Conservation (phyloP, 1,284 basidiomycete species). For the Ustilago shanxiensis region DNA sequence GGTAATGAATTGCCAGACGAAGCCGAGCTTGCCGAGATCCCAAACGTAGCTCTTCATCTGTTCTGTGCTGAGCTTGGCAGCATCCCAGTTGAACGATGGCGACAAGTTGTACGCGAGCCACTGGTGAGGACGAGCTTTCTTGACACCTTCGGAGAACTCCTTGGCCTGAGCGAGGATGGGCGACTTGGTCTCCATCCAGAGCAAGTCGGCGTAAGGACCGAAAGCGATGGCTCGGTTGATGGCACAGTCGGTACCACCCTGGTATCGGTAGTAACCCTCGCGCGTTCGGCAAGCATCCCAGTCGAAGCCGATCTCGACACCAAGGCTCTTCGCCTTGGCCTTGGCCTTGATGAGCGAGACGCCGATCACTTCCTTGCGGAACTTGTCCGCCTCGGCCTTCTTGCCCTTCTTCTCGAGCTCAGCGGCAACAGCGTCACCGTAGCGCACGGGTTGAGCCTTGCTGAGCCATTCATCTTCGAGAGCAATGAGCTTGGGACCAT, state of each 20-base stretch:
- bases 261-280: slow-evolving; percentile 96
- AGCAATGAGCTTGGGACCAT: slow-evolving; percentile 83
- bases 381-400: slow-evolving; percentile 72
- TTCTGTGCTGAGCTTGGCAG: slow-evolving; percentile 78
- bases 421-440: slow-evolving; percentile 80
- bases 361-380: slow-evolving; percentile 77
- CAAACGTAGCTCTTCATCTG: slow-evolving; percentile 94
- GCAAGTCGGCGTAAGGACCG: slow-evolving; percentile 89
- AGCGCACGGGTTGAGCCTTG: slow-evolving; percentile 83
- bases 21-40: slow-evolving; percentile 92
- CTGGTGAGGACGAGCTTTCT: slow-evolving; percentile 62
- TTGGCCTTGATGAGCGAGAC: slow-evolving; percentile 80
- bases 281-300: slow-evolving; percentile 95
- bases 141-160: slow-evolving; percentile 80
- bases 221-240: slow-evolving; percentile 92
- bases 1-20: slow-evolving; percentile 98
- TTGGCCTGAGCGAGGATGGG: slow-evolving; percentile 93
- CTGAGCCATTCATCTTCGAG: slow-evolving; percentile 89
- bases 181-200: slow-evolving; percentile 85
- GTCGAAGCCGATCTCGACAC: slow-evolving; percentile 83
- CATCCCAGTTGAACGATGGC: slow-evolving; percentile 73
- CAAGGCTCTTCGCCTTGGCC: slow-evolving; percentile 82
- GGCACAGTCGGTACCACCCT: slow-evolving; percentile 94
- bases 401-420: slow-evolving; percentile 79
- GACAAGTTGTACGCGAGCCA: slow-evolving; percentile 70